Evolutionary conservation across 1,139 yeast species (phyloP).

Genomic region (Geotrichum carabidarum): DNA sequence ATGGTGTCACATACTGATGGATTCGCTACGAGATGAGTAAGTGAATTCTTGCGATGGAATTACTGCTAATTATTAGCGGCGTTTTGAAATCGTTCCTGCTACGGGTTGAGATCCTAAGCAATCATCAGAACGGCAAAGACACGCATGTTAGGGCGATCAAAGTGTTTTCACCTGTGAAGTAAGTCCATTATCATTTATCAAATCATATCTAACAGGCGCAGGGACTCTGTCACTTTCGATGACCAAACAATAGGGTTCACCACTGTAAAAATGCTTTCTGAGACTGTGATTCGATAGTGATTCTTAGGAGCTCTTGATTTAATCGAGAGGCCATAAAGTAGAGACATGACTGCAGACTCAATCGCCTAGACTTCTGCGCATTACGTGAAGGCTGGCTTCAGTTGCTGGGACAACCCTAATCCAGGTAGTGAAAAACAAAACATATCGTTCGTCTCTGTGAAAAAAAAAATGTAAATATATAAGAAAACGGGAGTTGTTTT

Average conservation of each 20-base stretch:
- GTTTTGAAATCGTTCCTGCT: constrained; percentile 69
- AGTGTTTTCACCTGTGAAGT: constrained; percentile 44
- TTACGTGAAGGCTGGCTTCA: neutral
- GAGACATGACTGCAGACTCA: neutral
- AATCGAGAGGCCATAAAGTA: no score
- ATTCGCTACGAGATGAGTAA: constrained; percentile 49
- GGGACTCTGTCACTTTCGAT: constrained; percentile 25
- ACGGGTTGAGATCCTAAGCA: constrained; percentile 63
- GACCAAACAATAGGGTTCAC: constrained; percentile 34
- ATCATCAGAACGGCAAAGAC: constrained; percentile 96
- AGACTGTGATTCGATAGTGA: constrained; percentile 35
- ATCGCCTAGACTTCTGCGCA: neutral
- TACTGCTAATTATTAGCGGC: constrained; percentile 31
- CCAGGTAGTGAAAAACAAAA: constrained; percentile 7
- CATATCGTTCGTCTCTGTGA: neutral
- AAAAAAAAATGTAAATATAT: neutral
- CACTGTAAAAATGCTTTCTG: constrained; percentile 35
- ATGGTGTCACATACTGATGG: constrained; percentile 74
- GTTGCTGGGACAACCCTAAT: constrained; percentile 5
- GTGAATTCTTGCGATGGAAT: constrained; percentile 12
- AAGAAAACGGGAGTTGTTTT: neutral
- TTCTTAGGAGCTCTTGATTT: no score
- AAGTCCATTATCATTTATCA: constrained; percentile 14
- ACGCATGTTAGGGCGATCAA: constrained; percentile 77
- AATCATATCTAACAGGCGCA: constrained; percentile 22